These are phyloP conservation scores for Rhodotorula kratochvilovae DNA, from an alignment of 768 basidiomycete species.

Conservation along the genomic window DNA sequence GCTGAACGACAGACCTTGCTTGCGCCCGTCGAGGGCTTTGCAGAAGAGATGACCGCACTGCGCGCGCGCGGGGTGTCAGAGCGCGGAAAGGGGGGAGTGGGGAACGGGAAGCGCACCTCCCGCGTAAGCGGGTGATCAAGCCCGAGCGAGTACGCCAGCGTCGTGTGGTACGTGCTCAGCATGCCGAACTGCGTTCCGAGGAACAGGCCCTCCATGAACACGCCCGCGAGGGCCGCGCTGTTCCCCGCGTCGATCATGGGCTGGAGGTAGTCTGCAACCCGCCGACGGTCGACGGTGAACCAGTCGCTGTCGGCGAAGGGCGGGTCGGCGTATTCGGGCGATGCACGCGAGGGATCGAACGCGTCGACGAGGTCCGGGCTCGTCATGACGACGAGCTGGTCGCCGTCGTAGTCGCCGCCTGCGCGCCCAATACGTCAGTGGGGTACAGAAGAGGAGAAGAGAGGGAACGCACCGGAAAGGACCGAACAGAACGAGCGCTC, in stretches of 20 bases:
- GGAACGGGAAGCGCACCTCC: constrained; percentile 6
- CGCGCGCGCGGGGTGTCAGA: neutral
- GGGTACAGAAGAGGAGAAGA: neutral
- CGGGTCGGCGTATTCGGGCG: constrained; percentile 22
- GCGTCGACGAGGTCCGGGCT: neutral
- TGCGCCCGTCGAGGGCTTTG: constrained; percentile 31
- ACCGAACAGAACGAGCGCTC: constrained; percentile 19
- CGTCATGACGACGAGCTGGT: constrained; percentile 23
- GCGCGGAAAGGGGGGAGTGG: neutral
- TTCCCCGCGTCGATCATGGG: constrained; percentile 1
- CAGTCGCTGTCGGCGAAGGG: constrained; percentile 31
- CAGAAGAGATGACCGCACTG: constrained; percentile 31
- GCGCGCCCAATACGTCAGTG: neutral
- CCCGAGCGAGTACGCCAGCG: constrained; percentile 20
- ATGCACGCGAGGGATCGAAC: constrained; percentile 1
- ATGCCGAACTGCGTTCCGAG: constrained; percentile 10
- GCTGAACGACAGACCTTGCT: constrained; percentile 28
- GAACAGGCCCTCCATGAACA: constrained; percentile 15
- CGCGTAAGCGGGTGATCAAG: constrained; percentile 9
- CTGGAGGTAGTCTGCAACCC: neutral
- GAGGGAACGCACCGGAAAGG: neutral
- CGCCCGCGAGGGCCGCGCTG: neutral
- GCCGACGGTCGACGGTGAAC: constrained; percentile 20
- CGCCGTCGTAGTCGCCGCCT: constrained; percentile 18
- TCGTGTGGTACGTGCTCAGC: constrained; percentile 10